phyloP scores from a whole-genome alignment of 331 rosid genomes.

The Dryas integrifolia region DNA sequence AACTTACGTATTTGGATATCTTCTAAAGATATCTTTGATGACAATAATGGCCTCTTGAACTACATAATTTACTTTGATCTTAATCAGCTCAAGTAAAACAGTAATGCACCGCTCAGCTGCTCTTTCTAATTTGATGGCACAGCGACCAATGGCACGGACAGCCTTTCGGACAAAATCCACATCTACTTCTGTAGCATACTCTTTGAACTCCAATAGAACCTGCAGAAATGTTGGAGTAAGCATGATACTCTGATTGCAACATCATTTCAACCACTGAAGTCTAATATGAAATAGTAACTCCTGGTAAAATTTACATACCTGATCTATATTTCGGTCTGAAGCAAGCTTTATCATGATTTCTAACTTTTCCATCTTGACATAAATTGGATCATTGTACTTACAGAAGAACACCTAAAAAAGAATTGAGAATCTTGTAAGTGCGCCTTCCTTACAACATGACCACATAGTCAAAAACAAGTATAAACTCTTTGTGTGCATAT shows the following conservation, averaged over 20 bases:
- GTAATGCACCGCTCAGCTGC: slow-evolving; percentile 99
- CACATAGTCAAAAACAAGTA: slow-evolving; percentile 1
- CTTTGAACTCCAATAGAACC: slow-evolving; percentile 98
- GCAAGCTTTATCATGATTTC: slow-evolving; percentile 99
- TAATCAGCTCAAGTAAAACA: slow-evolving; percentile 95
- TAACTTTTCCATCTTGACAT: slow-evolving; percentile 96
- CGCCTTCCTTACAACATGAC: slow-evolving; percentile 4
- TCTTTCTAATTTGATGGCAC: slow-evolving; percentile 98
- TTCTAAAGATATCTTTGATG: slow-evolving; percentile 97
- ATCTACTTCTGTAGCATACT: slow-evolving; percentile 99
- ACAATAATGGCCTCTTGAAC: slow-evolving; percentile 99
- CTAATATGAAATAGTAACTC: slow-evolving; percentile 23
- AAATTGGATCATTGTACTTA: slow-evolving; percentile 98
- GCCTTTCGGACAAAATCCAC: slow-evolving; percentile 98
- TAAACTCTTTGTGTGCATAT: neutral
- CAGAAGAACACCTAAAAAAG: slow-evolving; percentile 86
- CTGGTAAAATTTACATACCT: slow-evolving; percentile 48
- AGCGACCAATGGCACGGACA: slow-evolving; percentile 99
- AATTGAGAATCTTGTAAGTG: slow-evolving; percentile 24
- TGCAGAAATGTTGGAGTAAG: slow-evolving; percentile 32
- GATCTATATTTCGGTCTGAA: slow-evolving; percentile 93
- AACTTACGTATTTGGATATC: slow-evolving; percentile 97
- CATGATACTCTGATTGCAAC: neutral
- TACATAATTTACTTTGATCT: slow-evolving; percentile 97
- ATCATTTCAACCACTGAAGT: neutral